Evolutionary conservation across 2,329 filamentous ascomycete species (phyloP).

Genomic region (Aspergillus phoenicis): DNA sequence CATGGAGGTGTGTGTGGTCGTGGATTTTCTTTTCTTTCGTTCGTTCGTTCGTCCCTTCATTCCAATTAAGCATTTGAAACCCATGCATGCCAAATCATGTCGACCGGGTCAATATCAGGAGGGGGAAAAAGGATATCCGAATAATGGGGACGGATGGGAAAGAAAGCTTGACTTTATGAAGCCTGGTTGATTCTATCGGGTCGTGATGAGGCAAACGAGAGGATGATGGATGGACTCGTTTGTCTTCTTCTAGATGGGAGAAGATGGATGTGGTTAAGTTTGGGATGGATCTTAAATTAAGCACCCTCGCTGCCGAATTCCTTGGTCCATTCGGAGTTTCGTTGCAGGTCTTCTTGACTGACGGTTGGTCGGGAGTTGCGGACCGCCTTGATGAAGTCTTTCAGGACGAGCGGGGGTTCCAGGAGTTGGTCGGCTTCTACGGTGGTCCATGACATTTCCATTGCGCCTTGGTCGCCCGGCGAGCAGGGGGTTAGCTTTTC

Average conservation of each 20-base stretch:
- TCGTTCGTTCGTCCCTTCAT: no score
- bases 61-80: no score
- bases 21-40: no score
- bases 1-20: no score
- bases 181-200: conserved; percentile 7
- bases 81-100: no score
- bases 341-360: conserved; percentile 77
- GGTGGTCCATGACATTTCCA: conserved; percentile 92
- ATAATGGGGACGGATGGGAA: not conserved
- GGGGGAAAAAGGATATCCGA: no score
- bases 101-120: no score
- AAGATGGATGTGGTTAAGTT: not conserved
- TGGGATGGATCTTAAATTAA: conserved; percentile 33
- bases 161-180: conserved; percentile 1
- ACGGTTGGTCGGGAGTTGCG: conserved; percentile 88
- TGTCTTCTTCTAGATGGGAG: no score
- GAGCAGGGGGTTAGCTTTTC: conserved; percentile 79
- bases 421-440: conserved; percentile 81
- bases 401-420: conserved; percentile 81
- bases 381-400: conserved; percentile 92
- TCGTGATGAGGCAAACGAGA: no score
- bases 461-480: conserved; percentile 80
- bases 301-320: conserved; percentile 93
- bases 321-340: conserved; percentile 89
- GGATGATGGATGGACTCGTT: no score